A percentile compares a stretch with the other conserved stretches of the same genome.
Conservation (phyloP, 2,329 filamentous ascomycete species). For the Metarhizium rileyi region DNA sequence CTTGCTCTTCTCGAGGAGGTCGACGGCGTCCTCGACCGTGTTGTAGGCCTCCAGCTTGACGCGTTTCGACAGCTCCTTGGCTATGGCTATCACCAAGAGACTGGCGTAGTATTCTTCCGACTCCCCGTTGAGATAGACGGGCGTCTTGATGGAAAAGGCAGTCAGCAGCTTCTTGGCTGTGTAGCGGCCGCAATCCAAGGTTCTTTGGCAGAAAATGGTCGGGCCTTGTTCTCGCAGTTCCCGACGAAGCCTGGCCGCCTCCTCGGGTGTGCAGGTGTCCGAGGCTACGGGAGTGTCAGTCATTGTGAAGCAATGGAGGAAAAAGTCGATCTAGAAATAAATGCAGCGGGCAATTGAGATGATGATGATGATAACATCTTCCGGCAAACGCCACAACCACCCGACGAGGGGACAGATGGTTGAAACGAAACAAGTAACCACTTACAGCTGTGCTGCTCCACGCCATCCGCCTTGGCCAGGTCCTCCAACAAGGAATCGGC, state of each 20-base stretch:
- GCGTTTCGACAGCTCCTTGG: constrained; percentile 71
- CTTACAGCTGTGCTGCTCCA: constrained; percentile 28
- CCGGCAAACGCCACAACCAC: too few species aligned
- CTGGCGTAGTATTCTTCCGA: constrained; percentile 63
- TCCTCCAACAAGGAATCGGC: constrained; percentile 55
- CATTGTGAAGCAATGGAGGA: constrained; percentile 15
- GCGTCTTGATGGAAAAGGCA: constrained; percentile 71
- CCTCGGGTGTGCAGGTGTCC: constrained; percentile 54
- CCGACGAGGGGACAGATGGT: too few species aligned
- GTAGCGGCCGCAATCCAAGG: constrained; percentile 58
- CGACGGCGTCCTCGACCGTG: constrained; percentile 76
- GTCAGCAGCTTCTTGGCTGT: constrained; percentile 76
- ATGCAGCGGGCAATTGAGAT: too few species aligned
- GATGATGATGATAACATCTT: too few species aligned
- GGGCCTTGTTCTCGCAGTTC: constrained; percentile 70
- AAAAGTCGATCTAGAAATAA: too few species aligned
- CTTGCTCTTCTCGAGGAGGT: constrained; percentile 59
- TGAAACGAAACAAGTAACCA: too few species aligned
- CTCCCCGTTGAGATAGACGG: constrained; percentile 58
- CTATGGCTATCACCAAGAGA: constrained; percentile 67
- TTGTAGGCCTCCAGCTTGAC: constrained; percentile 74
- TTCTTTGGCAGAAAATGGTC: constrained; percentile 63
- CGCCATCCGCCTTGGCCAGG: constrained; percentile 42
- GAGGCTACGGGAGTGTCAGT: constrained; percentile 17
- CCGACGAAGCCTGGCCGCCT: constrained; percentile 58